Base-by-base conservation (phyloP, 495 filamentous ascomycete species). In the Neurospora sp. region DNA sequence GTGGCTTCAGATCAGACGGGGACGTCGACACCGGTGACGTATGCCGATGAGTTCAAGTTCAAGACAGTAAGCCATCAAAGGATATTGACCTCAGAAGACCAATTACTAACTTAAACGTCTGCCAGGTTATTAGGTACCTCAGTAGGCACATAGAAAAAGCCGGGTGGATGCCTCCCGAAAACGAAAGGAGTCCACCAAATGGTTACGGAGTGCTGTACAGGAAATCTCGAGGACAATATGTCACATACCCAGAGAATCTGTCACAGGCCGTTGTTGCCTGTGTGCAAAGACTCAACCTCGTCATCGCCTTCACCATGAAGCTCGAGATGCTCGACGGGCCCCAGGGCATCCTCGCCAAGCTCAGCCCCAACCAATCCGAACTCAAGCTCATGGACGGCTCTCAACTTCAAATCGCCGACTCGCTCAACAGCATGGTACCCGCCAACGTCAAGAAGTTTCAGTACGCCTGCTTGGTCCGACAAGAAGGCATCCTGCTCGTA, bases 101-200 rank as follows among this genome's bases (percentile, higher is more conserved):
- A 20, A 10, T 7, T 4, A 20, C 14, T 53, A 3, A 91, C 71
- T 90, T 91, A 71, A 90, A 89, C 74, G 87, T 89, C 76, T 88
- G 90, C 72, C 86, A 92, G 69, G 92, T 92, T 89, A 89, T 89
- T 42, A 92, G 88, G 73, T 92, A 89, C 74, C 81, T 93, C n/a
- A 89, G 89, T 79, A 90, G 92, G 73, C 89, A 91, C 75, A 88
- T 90, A 78, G 89, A 86, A 40, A 81, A 84, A n/a, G 83, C 85
- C 72, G 80, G 91, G 44, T 93, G 90, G 90, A 85, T 91, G 9
- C 86, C 85, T 17, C 38, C 70, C 40, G 70, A 68, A 4, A 17
- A 27, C 1, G 53, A 86, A 89, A 74, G 84, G 83, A 14, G 84
- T 79, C 42, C 85, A 84, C 5, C 83, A 86, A 72, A 77, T 87